These are phyloP conservation scores for Tulasnella sp. DNA, from an alignment of 768 basidiomycete genomes.

Conservation along the genomic window DNA sequence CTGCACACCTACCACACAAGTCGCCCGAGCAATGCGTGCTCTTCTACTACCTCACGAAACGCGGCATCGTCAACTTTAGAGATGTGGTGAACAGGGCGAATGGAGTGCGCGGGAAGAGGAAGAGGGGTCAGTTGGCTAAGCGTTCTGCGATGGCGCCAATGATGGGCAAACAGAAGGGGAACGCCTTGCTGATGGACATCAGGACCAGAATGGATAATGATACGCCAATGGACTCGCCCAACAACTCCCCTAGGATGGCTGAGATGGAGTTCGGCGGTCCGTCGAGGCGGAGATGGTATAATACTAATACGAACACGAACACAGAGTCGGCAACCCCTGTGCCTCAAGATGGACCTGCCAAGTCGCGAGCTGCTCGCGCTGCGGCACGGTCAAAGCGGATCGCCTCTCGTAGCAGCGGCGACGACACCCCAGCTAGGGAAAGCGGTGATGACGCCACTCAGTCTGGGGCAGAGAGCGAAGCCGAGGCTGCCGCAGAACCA, in stretches of 20 bases:
- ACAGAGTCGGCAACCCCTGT: background rate
- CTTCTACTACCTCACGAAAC: slow-evolving; percentile 94
- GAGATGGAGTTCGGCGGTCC: slow-evolving; percentile 1
- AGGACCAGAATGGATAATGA: slow-evolving; percentile 10
- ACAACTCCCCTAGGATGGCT: slow-evolving; percentile 9
- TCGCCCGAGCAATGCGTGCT: slow-evolving; percentile 80
- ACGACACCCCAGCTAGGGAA: background rate
- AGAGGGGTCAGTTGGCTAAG: slow-evolving; percentile 33
- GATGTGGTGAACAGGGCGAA: slow-evolving; percentile 58
- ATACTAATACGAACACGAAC: background rate
- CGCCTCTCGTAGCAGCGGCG: background rate
- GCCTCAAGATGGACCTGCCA: background rate
- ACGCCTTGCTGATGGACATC: slow-evolving; percentile 72
- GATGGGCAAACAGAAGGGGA: slow-evolving; percentile 63
- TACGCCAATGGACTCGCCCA: slow-evolving; percentile 11
- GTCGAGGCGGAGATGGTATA: background rate
- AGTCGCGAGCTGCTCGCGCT: background rate
- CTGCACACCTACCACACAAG: slow-evolving; percentile 71
- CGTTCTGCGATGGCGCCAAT: slow-evolving; percentile 20
- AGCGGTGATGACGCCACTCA: background rate
- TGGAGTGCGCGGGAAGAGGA: slow-evolving; percentile 54
- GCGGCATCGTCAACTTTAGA: slow-evolving; percentile 74
- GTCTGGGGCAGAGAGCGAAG: background rate
- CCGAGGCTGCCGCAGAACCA: background rate
- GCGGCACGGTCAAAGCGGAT: background rate